Evolutionary conservation across 768 basidiomycete genomes (phyloP), one percentile per base, ranked within the genome.

Genomic region (Daedaleopsis sinensis): DNA sequence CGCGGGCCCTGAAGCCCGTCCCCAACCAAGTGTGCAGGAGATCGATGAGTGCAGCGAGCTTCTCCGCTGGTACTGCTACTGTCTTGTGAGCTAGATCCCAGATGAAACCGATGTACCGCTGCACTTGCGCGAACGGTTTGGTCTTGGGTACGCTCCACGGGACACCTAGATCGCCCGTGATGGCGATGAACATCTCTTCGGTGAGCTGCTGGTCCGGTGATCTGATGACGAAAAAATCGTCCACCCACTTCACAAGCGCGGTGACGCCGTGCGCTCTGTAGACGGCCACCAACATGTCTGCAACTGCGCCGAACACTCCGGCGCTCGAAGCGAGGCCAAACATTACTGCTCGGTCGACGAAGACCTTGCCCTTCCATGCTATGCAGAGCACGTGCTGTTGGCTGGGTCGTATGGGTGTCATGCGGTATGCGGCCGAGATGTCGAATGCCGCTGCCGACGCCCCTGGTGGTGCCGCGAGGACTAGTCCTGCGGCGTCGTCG

Each of bases 361-460:
- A 72, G 1, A 79, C 68, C 32, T 32, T n/a, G 0, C 71, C 76
- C 0, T 67, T 16, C 79, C 78, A 80, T 5, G 47, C 53, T 0
- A 80, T 44, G 43, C 72, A 76, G 0, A 71, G 16, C 1, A 59
- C 59, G 24, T 69, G 69, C 62, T 79, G 76, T 55, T 80, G 76
- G 11, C 54, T 47, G 3, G 78, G 78, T 18, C 32, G 64, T 0
- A 78, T 65, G 1, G 79, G 80, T 0, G 71, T 77, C 1, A 73
- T 62, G 2, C 77, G 65, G 59, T 78, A 80, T 0, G 79, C 79
- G 3, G 78, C 65, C 0, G 68, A 68, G n/a, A 82, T 74, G 61
- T 82, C 75, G 66, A 79, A 76, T 0, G 75, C 73, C 0, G 80
- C 77, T 3, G 75, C 78, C 13, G 55, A 27, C 35, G 68, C 70